A percentile compares a stretch with the other conserved stretches of the same genome.
Evolutionary conservation across 1,139 yeast genomes (phyloP).

Genomic region (Kodamaea ohmeri): DNA sequence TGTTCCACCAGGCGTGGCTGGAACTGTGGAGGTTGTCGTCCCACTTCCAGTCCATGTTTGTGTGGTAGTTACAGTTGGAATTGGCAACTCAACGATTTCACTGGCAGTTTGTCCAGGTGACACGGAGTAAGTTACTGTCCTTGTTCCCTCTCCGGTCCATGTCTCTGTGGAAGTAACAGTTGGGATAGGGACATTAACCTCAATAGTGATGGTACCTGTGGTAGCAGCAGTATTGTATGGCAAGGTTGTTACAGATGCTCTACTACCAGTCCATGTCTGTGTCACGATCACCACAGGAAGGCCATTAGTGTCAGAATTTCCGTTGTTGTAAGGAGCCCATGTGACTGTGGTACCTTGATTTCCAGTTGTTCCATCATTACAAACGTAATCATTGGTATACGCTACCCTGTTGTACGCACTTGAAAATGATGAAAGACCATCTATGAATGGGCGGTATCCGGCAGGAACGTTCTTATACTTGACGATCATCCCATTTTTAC

Average conservation of each 20-base stretch:
- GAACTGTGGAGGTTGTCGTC: neutral
- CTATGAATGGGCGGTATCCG: conserved; percentile 31
- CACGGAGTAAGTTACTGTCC: conserved; percentile 12
- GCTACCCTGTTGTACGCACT: neutral
- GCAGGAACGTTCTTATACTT: conserved; percentile 27
- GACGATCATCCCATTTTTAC: conserved; percentile 13
- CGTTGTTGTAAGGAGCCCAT: conserved; percentile 14
- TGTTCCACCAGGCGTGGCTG: conserved; percentile 14
- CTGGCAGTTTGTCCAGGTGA: conserved; percentile 15
- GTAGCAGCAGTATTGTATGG: conserved; percentile 17
- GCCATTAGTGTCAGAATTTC: conserved; percentile 22
- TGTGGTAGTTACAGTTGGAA: conserved; percentile 15
- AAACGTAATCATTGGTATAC: conserved; percentile 17
- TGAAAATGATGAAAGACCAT: conserved; percentile 13
- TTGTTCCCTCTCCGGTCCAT: conserved; percentile 13
- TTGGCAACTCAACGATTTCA: conserved; percentile 13
- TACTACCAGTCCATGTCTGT: conserved; percentile 17
- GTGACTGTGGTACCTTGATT: no score
- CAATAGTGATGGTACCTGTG: conserved; percentile 15
- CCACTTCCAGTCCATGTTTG: conserved; percentile 23
- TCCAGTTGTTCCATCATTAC: conserved; percentile 11
- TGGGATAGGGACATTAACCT: conserved; percentile 12
- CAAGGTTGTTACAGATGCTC: conserved; percentile 5
- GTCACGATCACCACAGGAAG: conserved; percentile 22
- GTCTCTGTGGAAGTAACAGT: conserved; percentile 10